Conservation (phyloP, 441 rosid species). For the Jatropha multifida region DNA sequence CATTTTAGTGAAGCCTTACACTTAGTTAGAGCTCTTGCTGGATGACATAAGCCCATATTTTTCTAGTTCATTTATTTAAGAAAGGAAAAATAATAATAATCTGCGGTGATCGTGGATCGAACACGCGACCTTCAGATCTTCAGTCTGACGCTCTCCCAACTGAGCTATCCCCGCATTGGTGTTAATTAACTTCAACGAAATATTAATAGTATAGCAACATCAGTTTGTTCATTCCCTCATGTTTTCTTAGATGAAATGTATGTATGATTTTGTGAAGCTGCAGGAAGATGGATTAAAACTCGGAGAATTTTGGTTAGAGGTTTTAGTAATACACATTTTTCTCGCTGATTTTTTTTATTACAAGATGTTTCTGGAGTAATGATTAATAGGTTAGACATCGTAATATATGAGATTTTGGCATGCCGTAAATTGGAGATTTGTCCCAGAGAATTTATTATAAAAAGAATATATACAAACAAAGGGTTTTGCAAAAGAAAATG, state of each 20-base stretch:
- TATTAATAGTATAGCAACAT: too few relatives aligned
- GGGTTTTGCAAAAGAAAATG: conserved; percentile 55
- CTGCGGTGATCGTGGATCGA: conserved; percentile 42
- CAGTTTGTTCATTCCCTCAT: too few relatives aligned
- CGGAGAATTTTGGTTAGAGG: conserved; percentile 70
- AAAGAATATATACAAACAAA: conserved; percentile 51
- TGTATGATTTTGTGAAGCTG: conserved; percentile 61
- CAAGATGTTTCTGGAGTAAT: conserved; percentile 37
- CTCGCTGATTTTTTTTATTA: conserved; percentile 46
- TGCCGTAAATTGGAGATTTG: conserved; percentile 86
- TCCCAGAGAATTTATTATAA: conserved; percentile 59
- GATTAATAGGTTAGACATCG: conserved; percentile 26
- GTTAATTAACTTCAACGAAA: not conserved
- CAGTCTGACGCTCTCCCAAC: conserved; percentile 95
- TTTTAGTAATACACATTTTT: conserved; percentile 55
- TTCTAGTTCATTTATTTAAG: too few relatives aligned
- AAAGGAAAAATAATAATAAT: too few relatives aligned
- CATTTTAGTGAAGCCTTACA: too few relatives aligned
- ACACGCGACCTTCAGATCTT: conserved; percentile 82
- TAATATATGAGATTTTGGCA: conserved; percentile 35
- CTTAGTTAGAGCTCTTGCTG: too few relatives aligned
- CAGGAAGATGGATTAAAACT: conserved; percentile 50
- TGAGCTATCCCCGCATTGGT: conserved; percentile 46
- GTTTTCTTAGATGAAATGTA: too few relatives aligned
- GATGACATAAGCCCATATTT: too few relatives aligned